Conservation (phyloP, 305 asterid species). For the Fraxinus sp. region DNA sequence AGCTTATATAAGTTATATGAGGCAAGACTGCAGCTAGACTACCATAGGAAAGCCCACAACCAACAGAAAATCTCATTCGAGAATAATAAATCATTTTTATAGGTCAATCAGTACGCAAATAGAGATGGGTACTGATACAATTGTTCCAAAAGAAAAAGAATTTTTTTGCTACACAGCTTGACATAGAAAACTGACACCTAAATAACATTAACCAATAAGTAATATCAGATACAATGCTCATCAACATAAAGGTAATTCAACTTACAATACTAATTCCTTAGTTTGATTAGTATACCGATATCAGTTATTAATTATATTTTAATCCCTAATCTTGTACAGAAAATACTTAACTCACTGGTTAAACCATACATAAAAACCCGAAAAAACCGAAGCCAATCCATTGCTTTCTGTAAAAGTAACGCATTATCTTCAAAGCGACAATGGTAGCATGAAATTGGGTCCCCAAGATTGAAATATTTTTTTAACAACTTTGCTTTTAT, state of each 20-base stretch:
- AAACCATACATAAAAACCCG: neutral
- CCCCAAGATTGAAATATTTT: neutral
- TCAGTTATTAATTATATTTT: neutral
- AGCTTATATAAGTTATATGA: neutral
- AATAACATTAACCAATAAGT: neutral
- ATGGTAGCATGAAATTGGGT: conserved; percentile 11
- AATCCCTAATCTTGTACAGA: neutral
- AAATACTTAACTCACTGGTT: neutral
- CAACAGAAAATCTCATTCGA: neutral
- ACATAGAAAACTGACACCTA: neutral
- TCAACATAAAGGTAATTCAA: neutral
- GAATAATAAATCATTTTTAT: conserved; percentile 2
- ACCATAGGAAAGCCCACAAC: neutral
- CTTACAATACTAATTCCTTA: neutral
- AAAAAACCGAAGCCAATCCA: neutral
- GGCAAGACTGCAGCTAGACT: neutral
- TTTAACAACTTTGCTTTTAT: neutral
- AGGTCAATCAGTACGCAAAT: neutral
- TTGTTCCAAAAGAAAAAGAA: neutral
- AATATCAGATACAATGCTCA: neutral
- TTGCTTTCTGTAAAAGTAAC: neutral
- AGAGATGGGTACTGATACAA: neutral
- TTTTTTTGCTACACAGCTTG: neutral
- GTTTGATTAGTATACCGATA: conserved; percentile 6
- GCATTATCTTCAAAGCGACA: neutral